Percentiles rank a stretch among this genome's conserved stretches.
These are phyloP conservation scores for Berberis thunbergii DNA, from an alignment of 164 flowering plant species.

Conservation along the genomic window DNA sequence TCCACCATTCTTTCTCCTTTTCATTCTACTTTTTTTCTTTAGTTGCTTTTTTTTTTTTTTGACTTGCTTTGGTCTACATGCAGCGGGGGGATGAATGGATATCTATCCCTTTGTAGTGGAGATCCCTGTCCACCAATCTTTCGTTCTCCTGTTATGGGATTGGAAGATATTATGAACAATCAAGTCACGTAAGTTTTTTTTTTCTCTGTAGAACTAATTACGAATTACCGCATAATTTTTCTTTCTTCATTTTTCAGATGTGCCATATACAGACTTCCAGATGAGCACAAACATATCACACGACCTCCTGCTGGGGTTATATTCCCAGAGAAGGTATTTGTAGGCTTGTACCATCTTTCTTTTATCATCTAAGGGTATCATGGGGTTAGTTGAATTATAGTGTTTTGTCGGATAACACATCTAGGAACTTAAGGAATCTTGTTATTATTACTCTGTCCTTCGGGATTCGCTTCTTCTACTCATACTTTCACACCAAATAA, in stretches of 20 bases:
- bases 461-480: no score
- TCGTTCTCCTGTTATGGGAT: conserved; percentile 61
- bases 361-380: background rate
- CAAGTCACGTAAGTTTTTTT: conserved; percentile 71
- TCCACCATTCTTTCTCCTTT: background rate
- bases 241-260: conserved; percentile 45
- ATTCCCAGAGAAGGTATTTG: conserved; percentile 64
- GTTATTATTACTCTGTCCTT: no score
- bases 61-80: conserved; percentile 39
- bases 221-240: background rate
- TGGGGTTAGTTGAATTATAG: background rate
- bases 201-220: background rate
- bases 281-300: conserved; percentile 66
- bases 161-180: conserved; percentile 80
- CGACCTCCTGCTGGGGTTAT: conserved; percentile 71
- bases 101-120: conserved; percentile 73
- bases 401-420: no score
- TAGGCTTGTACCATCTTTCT: background rate
- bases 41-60: conserved; percentile 14
- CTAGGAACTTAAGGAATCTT: no score
- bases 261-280: conserved; percentile 79
- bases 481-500: no score
- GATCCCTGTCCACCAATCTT: conserved; percentile 87
- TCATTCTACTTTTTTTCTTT: background rate
- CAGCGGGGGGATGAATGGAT: conserved; percentile 99